A percentile compares a stretch with the other conserved stretches of the same genome.
Evolutionary conservation across 192 early-diverging fungal genomes (phyloP).

Genomic region (Irineochytrium annulatum): DNA sequence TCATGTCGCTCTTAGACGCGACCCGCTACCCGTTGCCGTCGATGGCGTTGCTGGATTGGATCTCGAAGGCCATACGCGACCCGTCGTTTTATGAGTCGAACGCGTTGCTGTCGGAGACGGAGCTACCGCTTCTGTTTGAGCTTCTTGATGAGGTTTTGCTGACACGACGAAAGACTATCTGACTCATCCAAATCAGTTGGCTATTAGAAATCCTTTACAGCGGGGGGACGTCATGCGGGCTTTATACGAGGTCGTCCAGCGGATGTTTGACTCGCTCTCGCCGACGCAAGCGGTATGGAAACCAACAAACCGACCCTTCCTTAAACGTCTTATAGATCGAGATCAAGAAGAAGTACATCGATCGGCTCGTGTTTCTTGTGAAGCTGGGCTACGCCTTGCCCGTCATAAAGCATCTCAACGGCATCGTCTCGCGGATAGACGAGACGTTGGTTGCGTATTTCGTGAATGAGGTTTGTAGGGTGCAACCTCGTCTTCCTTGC

Average conservation of each 20-base stretch:
- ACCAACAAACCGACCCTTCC: background rate
- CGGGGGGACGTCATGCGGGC: slow-evolving; percentile 4
- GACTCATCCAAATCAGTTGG: background rate
- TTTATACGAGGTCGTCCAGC: slow-evolving; percentile 11
- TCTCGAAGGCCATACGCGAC: slow-evolving; percentile 7
- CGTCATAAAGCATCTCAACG: background rate
- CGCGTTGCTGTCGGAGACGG: background rate
- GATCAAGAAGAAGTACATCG: slow-evolving; percentile 16
- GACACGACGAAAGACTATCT: background rate
- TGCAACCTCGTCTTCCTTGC: too few relatives aligned
- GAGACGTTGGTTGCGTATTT: slow-evolving; percentile 18
- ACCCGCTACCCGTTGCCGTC: slow-evolving; percentile 13
- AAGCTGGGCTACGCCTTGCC: slow-evolving; percentile 20
- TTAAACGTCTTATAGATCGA: slow-evolving; percentile 5
- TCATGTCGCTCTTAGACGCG: slow-evolving; percentile 9
- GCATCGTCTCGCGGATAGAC: too few relatives aligned
- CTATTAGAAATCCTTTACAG: slow-evolving; percentile 18
- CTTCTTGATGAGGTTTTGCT: slow-evolving; percentile 17
- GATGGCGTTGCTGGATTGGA: slow-evolving; percentile 17
- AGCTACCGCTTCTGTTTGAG: slow-evolving; percentile 16
- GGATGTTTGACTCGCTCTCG: slow-evolving; percentile 14
- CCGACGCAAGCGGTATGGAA: slow-evolving; percentile 9
- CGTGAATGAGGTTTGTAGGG: slow-evolving; percentile 6
- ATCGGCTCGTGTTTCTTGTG: slow-evolving; percentile 11
- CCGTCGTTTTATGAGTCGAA: slow-evolving; percentile 18